Base-by-base conservation (phyloP, 208 protist species). In the Wallacemonas sp. region DNA sequence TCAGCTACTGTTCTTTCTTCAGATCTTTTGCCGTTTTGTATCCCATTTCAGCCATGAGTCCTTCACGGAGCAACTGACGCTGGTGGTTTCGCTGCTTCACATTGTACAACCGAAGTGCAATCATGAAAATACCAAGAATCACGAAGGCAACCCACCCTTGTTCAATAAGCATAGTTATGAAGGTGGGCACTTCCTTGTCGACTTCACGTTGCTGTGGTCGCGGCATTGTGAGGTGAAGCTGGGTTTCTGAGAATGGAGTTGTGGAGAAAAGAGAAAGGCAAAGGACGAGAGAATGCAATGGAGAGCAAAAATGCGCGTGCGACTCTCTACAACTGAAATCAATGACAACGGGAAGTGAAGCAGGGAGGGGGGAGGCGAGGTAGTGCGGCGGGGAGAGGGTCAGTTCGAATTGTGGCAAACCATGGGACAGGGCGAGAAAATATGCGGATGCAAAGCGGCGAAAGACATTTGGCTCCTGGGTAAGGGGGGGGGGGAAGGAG, bases 31-130 rank as follows among this genome's bases (percentile, higher is more conserved):
- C 22, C 28, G 21, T 47, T n/a, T 47, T 41, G 41, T 80, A 85
- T 0, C 74, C 61, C 75, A 91, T 73, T 53, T 94, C 81, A 1
- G 80, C 73, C 70, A 91, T 79, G 12, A 95, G 30, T 17, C 63
- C 70, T 45, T 95, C 85, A 9, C 83, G 78, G 33, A 92, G 47
- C 47, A 95, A 58, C 53, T 71, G 45, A 4, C 79, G 74, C 55
- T 91, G 80, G 8, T 84, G 62, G 1, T 42, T 63, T 11, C 89
- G 85, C 68, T 95, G 85, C 34, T 71, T 81, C 41, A 88, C 77
- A 42, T 95, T 95, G 61, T 84, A 95, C 14, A 95, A 36, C 11
- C 85, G 78, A n/a, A 95, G 63, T 0, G 75, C 89, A 61, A 95
- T 53, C 59, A 95, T 82, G 44, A 92, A 77, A 15, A 80, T 44